A percentile compares a stretch with the other conserved stretches of the same genome.
Evolutionary conservation across 371 early-diverging fungal species (phyloP).

Genomic region (Mortierella sp.): DNA sequence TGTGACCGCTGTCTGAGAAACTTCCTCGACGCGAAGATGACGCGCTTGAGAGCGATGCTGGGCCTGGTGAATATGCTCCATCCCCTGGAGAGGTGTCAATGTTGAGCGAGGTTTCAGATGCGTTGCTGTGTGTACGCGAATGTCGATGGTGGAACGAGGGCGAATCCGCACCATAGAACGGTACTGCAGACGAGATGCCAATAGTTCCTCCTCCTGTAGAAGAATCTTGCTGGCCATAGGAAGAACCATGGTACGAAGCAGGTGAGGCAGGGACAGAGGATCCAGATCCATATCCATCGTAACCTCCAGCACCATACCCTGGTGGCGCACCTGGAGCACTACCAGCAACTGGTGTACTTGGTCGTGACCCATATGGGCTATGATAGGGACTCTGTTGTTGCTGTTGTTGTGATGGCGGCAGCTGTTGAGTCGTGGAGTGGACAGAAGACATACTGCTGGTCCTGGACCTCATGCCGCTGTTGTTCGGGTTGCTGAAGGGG

Average conservation of each 20-base stretch:
- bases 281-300: conserved; percentile 35
- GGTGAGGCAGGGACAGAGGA: conserved; percentile 19
- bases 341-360: conserved; percentile 29
- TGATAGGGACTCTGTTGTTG: conserved; percentile 15
- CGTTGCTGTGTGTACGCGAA: conserved; percentile 32
- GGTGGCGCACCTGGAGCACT: conserved; percentile 10
- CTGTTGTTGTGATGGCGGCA: conserved; percentile 23
- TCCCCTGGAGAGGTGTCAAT: conserved; percentile 13
- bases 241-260: conserved; percentile 9
- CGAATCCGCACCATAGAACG: conserved; percentile 14
- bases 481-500: conserved; percentile 25
- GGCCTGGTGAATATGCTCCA: conserved; percentile 5
- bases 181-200: conserved; percentile 21
- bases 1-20: conserved; percentile 14
- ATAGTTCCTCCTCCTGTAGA: too few relatives aligned
- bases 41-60: conserved; percentile 7
- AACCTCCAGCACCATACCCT: conserved; percentile 25
- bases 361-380: conserved; percentile 29
- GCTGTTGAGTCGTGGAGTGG: conserved; percentile 26
- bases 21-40: conserved; percentile 21
- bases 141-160: conserved; percentile 6
- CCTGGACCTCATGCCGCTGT: conserved; percentile 28
- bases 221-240: too few relatives aligned
- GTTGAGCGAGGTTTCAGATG: conserved; percentile 32
- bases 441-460: conserved; percentile 39